These are phyloP conservation scores for Colletotrichum paranaense DNA, from an alignment of 2,329 filamentous ascomycete genomes.

Conservation along the genomic window DNA sequence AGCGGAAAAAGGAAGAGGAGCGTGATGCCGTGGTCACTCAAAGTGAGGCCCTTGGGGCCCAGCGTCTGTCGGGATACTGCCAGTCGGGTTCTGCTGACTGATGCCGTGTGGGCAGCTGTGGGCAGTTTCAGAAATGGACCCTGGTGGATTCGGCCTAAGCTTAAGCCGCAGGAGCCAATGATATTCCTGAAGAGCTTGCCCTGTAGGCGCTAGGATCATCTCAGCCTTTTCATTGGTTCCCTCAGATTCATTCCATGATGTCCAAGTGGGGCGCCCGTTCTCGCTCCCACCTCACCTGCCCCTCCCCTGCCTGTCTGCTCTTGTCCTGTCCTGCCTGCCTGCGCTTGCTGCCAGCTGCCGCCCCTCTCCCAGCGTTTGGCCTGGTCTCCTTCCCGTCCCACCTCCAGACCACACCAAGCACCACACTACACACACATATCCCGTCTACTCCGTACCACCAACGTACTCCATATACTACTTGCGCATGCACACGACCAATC, in stretches of 20 bases:
- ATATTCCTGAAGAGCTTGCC: constrained; percentile 42
- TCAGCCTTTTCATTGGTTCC: constrained; percentile 42
- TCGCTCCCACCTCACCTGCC: constrained; percentile 1
- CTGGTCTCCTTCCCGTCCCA: constrained; percentile 27
- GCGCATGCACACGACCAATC: not conserved
- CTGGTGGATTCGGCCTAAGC: constrained; percentile 48
- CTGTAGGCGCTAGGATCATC: constrained; percentile 40
- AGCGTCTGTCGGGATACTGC: constrained; percentile 4
- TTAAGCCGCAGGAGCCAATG: constrained; percentile 47
- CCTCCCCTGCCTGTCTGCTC: constrained; percentile 5
- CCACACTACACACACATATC: not conserved
- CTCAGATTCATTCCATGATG: constrained; percentile 35
- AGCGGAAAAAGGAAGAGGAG: not conserved
- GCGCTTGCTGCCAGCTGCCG: not conserved
- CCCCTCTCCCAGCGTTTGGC: constrained; percentile 22
- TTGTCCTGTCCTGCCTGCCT: not conserved
- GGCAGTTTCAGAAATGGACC: constrained; percentile 41
- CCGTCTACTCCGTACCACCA: not conserved
- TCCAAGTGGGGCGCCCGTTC: not conserved
- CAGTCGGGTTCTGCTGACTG: constrained; percentile 29
- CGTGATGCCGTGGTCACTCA: constrained; percentile 1
- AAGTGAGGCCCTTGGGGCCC: constrained; percentile 3
- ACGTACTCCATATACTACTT: not conserved
- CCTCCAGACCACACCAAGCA: constrained; percentile 15
- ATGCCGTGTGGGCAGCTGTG: constrained; percentile 31